Evolutionary conservation across 306 rosid species (phyloP), one percentile per base, ranked within the genome.

Genomic region (Vigna mungo): DNA sequence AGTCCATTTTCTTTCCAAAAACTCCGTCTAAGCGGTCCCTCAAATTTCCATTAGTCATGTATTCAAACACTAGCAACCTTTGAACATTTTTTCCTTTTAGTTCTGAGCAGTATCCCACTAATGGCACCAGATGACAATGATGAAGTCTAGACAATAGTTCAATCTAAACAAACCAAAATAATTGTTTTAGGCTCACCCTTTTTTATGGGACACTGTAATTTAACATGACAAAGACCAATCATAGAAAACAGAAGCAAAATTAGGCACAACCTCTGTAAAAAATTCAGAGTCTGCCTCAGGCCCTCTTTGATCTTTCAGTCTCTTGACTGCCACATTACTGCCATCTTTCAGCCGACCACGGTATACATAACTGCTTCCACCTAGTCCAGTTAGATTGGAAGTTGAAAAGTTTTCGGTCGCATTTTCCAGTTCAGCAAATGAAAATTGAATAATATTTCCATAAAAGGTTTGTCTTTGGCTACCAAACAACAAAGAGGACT

Each of bases 351-450:
- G 80, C 78, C 25, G 78, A 76, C 97, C 99, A 61, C 87, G 90
- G 86, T 92, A 92, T 48, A 95, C 99, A 83, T 86, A 89, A 76
- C 99, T 95, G 78, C 96, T 90, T 84, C 97, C 96, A 47, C 99
- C 99, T 41, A 81, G 85, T 81, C 97, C 99, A 71, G 88, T 87
- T 70, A 95, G 89, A 77, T 89, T 91, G 82, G 97, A 86, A 75
- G 89, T 52, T 70, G 92, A 89, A 83, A 92, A 95, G 21, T 74
- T 92, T 51, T 86, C 82, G 41, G 99, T 92, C 66, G 97, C 97
- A 78, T 72, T 86, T 84, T 92, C 97, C 87, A 95, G 85, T 81
- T 89, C 92, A 48, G 89, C 56, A 52, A 88, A 92, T 14, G 97
- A 84, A 85, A 95, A 95, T 69, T 85, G 97, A 79, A 88, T 82